Base-by-base conservation (phyloP, 192 early-diverging fungal genomes). In the Gonapodya sp. region DNA sequence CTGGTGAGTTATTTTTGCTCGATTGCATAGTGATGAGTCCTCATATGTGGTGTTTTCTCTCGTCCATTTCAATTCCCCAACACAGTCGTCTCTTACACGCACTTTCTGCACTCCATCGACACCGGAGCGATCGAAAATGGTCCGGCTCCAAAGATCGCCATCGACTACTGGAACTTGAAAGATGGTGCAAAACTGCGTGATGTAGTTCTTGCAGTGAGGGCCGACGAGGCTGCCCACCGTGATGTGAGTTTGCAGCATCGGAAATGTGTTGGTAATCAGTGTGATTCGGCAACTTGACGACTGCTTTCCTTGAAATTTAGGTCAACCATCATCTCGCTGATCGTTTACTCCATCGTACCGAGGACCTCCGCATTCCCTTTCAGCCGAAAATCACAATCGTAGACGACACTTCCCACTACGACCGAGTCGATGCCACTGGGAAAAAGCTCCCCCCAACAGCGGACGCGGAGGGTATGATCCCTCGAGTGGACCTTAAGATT, bases 171-270 rank as follows among this genome's bases (percentile, higher is more conserved):
- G 93, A 18, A 77, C 34, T 33, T 77, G 2, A 77, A 77, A 34
- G 85, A 90, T 1, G 80, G 85, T 18, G 95, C 96, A 1, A 94
- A 90, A 14, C 82, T 98, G 46, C 90, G 92, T 64, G 96, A 98
- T 46, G 92, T 97, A 16, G 93, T 96, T 18, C 84, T 94, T 16
- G 95, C 94, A 2, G 92, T 98, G 16, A 89, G 97, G 34, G 91
- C 95, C 18, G 97, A 98, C 80, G 97, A 98, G 81, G 91, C 90
- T 16, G 83, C 93, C 30, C 96, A 98, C 84, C 88, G 96, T 79
- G 94, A 97, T 73, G 92, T 64, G 46, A 64, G 46, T 64, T 24
- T 64, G 46, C 46, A 16, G 46, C 46, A 64, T 64, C 46, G 8
- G 24, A 8, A 64, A 64, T 64, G 8, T 24, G 24, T 64, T n/a